Conservation (phyloP, 2,329 filamentous ascomycete genomes). For the Colletotrichum sp. region DNA sequence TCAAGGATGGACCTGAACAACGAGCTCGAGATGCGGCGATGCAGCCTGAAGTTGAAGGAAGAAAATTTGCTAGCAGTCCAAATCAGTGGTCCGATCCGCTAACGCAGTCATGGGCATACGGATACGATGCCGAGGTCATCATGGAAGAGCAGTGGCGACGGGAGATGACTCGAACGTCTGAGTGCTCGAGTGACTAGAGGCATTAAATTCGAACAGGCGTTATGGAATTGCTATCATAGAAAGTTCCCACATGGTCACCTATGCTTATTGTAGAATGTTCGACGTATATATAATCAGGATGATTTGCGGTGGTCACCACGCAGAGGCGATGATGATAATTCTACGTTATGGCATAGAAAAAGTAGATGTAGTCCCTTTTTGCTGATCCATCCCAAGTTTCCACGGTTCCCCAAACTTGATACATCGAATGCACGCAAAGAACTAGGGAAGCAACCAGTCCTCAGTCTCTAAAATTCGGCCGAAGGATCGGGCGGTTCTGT, state of each 20-base stretch:
- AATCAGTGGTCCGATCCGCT: constrained; percentile 55
- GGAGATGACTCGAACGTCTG: neutral
- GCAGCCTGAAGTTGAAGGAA: constrained; percentile 41
- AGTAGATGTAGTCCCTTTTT: accelerated
- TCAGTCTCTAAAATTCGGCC: neutral
- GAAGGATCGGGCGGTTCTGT: neutral
- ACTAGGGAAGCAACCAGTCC: neutral
- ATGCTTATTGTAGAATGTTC: neutral
- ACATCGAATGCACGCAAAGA: neutral
- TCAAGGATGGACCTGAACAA: constrained; percentile 45
- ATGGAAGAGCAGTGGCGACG: constrained; percentile 34
- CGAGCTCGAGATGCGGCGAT: constrained; percentile 45
- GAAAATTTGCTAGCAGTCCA: constrained; percentile 39
- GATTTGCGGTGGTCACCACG: neutral
- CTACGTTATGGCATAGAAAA: neutral
- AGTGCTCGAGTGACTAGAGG: neutral
- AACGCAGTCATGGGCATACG: constrained; percentile 52
- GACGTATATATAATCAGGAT: neutral
- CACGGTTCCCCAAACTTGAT: neutral
- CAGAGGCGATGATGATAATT: neutral
- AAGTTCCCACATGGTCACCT: accelerated
- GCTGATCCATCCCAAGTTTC: neutral
- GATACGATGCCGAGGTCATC: constrained; percentile 47
- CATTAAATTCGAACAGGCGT: accelerated
- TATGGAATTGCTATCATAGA: neutral